Evolutionary conservation across 495 filamentous ascomycete genomes (phyloP).

Genomic region (Aspergillus diversus): DNA sequence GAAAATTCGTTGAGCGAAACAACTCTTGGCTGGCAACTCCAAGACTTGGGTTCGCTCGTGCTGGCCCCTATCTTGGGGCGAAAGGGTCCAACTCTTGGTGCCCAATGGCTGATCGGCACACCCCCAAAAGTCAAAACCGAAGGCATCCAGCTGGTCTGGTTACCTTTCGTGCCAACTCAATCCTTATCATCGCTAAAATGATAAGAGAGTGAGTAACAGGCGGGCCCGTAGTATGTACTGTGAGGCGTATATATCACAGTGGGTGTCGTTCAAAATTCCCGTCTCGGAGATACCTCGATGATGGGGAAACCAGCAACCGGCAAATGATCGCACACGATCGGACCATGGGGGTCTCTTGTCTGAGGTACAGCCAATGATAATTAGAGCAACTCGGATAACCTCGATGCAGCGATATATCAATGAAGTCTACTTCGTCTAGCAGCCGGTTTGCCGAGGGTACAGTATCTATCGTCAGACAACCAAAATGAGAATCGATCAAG

Average conservation of each 20-base stretch:
- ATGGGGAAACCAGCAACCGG: not conserved
- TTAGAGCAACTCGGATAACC: too few relatives aligned
- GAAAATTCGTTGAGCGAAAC: not conserved
- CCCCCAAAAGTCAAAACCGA: not conserved
- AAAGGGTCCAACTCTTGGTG: not conserved
- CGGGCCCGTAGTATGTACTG: not conserved
- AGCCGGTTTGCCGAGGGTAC: too few relatives aligned
- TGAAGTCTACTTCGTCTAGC: too few relatives aligned
- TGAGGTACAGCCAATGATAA: too few relatives aligned
- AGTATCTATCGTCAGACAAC: too few relatives aligned
- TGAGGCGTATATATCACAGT: not conserved
- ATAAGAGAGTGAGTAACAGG: conserved; percentile 4
- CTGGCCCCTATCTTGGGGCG: not conserved
- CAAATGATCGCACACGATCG: not conserved
- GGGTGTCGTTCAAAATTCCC: not conserved
- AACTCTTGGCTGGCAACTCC: not conserved
- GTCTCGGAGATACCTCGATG: not conserved
- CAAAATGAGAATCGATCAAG: too few relatives aligned
- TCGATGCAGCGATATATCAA: too few relatives aligned
- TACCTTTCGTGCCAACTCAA: not conserved
- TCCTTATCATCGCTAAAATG: not conserved
- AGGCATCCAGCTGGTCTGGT: not conserved
- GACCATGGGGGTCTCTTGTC: too few relatives aligned
- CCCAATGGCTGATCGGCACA: not conserved
- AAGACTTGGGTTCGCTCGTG: not conserved